Conservation (phyloP, 495 filamentous ascomycete species). For the Neurospora sp. region DNA sequence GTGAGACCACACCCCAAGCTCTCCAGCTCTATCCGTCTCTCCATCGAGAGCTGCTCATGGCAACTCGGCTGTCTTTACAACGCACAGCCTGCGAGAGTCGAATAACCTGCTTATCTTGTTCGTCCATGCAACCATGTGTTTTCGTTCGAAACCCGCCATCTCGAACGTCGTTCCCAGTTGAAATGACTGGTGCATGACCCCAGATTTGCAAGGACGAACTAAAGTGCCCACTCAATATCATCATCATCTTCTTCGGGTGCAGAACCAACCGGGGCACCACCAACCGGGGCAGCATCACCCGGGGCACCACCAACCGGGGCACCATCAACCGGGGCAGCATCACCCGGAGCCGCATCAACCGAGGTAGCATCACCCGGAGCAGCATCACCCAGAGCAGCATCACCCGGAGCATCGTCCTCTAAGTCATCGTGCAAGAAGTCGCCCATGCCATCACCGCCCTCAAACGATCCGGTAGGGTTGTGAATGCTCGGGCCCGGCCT, state of each 20-base stretch:
- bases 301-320: background rate
- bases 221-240: background rate
- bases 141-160: too few species aligned
- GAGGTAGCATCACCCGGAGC: background rate
- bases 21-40: background rate
- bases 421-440: background rate
- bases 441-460: slow-evolving; percentile 12
- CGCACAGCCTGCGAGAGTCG: background rate
- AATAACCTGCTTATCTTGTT: too few species aligned
- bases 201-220: background rate
- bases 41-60: background rate
- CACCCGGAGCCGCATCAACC: background rate
- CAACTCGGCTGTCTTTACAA: background rate
- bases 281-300: too few species aligned
- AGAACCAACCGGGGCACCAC: too few species aligned
- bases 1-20: background rate
- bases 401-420: background rate
- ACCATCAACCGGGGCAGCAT: background rate
- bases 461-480: slow-evolving; percentile 6
- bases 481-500: slow-evolving; percentile 27
- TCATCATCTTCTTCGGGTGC: background rate
- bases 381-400: background rate
- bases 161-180: too few species aligned
- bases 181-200: too few species aligned
- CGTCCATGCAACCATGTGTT: too few species aligned